Conservation (phyloP, 2,329 filamentous ascomycete genomes). For the Aureobasidium mangrovei region DNA sequence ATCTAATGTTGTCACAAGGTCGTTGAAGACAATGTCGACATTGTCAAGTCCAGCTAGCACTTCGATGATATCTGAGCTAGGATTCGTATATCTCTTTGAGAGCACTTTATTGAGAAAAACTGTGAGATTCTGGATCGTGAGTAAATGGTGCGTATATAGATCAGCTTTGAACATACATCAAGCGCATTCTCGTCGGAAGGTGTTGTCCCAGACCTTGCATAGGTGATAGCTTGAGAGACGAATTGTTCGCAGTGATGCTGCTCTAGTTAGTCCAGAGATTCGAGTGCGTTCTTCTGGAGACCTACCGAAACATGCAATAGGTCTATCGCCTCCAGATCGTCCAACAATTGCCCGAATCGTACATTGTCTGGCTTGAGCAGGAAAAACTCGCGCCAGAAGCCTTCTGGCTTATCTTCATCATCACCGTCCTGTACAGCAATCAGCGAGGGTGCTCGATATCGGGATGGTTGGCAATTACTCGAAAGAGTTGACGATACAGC, state of each 20-base stretch:
- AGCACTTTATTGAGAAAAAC: constrained; percentile 77
- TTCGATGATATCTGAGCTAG: constrained; percentile 88
- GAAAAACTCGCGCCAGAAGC: constrained; percentile 96
- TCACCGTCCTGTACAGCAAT: constrained; percentile 45
- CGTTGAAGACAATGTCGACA: constrained; percentile 77
- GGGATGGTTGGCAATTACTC: constrained; percentile 30
- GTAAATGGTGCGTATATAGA: constrained; percentile 20
- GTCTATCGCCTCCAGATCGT: constrained; percentile 62
- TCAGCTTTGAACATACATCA: constrained; percentile 53
- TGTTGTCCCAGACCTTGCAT: constrained; percentile 52
- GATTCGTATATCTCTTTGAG: constrained; percentile 86
- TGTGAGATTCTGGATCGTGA: constrained; percentile 66
- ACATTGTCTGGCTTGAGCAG: constrained; percentile 70
- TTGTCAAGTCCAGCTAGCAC: constrained; percentile 82
- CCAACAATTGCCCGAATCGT: constrained; percentile 59
- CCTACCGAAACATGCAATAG: constrained; percentile 63
- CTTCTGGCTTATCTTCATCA: constrained; percentile 64
- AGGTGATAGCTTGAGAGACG: constrained; percentile 62
- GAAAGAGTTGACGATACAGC: constrained; percentile 78
- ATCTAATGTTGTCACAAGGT: constrained; percentile 79
- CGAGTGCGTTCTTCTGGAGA: not conserved
- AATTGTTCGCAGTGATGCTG: constrained; percentile 65
- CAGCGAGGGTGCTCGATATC: constrained; percentile 1
- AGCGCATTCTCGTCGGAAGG: constrained; percentile 69
- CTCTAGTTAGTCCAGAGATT: not conserved